Percentiles rank a stretch among this genome's conserved stretches.
These are phyloP conservation scores for Cytospora schulzeri DNA, from an alignment of 2,329 filamentous ascomycete genomes.

Conservation along the genomic window DNA sequence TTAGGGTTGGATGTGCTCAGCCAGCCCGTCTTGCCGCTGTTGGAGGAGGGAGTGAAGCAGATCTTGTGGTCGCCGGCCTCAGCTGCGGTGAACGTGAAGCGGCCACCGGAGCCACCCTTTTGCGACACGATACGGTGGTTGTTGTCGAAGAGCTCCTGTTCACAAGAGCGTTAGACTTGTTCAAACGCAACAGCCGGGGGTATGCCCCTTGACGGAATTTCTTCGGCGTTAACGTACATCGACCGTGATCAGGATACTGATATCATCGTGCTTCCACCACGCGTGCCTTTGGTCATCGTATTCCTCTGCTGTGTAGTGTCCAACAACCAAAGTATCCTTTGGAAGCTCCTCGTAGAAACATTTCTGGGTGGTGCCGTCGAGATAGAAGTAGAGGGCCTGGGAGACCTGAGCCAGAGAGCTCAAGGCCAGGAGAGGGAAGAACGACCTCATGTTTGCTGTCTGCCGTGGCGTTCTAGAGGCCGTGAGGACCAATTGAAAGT, in stretches of 20 bases:
- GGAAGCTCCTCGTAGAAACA: conserved; percentile 99
- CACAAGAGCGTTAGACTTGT: conserved; percentile 10
- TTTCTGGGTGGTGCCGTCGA: conserved; percentile 82
- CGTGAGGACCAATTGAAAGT: conserved; percentile 2
- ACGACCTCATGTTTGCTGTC: conserved; percentile 53
- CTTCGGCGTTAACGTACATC: conserved; percentile 58
- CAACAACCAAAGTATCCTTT: conserved; percentile 95
- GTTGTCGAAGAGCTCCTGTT: conserved; percentile 88
- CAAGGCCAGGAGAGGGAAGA: conserved; percentile 69
- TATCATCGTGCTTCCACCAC: conserved; percentile 73
- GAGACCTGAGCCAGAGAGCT: conserved; percentile 72
- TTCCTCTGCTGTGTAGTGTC: conserved; percentile 85
- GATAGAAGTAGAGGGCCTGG: conserved; percentile 92
- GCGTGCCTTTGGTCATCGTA: conserved; percentile 69
- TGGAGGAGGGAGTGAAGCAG: conserved; percentile 87
- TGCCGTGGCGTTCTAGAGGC: neutral
- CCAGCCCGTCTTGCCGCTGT: conserved; percentile 70
- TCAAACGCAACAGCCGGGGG: conserved; percentile 1
- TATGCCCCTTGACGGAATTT: neutral
- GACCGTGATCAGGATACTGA: conserved; percentile 88
- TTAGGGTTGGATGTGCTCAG: conserved; percentile 64
- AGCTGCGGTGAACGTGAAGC: conserved; percentile 93
- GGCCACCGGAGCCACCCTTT: conserved; percentile 72
- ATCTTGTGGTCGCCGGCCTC: conserved; percentile 95
- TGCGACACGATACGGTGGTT: conserved; percentile 95